Evolutionary conservation across 2,329 filamentous ascomycete species (phyloP).

Genomic region (Hypoxylon sp.): DNA sequence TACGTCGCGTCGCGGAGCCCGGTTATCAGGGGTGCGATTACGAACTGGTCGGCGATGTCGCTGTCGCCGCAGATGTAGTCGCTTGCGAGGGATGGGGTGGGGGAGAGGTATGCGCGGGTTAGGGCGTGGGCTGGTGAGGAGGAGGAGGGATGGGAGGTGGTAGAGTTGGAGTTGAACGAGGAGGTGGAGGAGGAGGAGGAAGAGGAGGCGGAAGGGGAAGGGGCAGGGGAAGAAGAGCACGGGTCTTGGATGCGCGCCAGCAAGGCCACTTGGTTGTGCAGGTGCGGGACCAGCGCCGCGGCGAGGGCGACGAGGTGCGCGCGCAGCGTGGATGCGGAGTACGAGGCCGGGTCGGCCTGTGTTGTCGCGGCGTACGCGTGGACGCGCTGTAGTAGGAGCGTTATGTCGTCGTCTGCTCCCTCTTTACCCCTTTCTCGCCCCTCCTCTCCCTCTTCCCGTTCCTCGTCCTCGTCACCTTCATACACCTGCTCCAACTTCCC

Average conservation of each 20-base stretch:
- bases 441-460: background rate
- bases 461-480: background rate
- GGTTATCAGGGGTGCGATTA: constrained; percentile 41
- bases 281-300: constrained; percentile 20
- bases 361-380: constrained; percentile 24
- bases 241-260: constrained; percentile 23
- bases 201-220: background rate
- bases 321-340: constrained; percentile 22
- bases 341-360: constrained; percentile 18
- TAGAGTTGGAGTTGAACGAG: background rate
- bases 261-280: constrained; percentile 24
- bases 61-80: too few species aligned
- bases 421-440: background rate
- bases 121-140: too few species aligned
- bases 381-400: constrained; percentile 12
- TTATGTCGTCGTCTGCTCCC: background rate
- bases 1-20: constrained; percentile 40
- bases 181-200: background rate
- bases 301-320: constrained; percentile 28
- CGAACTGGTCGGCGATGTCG: constrained; percentile 40
- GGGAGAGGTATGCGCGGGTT: too few species aligned
- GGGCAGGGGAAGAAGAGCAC: background rate
- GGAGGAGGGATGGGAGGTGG: background rate
- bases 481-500: too few species aligned
- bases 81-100: too few species aligned